Percentiles rank a stretch among this genome's conserved stretches.
Evolutionary conservation across 83 land plant genomes (phyloP).

Genomic region (Larix sibirica): DNA sequence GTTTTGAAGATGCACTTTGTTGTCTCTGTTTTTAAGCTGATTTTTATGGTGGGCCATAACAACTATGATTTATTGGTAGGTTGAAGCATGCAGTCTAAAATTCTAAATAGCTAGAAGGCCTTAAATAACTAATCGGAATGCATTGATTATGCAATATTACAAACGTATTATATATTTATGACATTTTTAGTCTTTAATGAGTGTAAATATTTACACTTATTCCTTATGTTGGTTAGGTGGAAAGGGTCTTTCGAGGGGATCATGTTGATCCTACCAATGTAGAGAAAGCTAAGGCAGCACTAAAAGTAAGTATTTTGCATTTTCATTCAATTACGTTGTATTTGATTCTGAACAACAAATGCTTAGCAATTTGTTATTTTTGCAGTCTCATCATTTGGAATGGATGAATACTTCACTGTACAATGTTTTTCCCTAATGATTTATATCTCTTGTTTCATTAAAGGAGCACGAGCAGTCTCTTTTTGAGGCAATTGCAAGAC

Average conservation of each 20-base stretch:
- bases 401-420: neutral
- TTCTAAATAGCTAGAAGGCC: too few species aligned
- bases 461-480: conserved; percentile 31
- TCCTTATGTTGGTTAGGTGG: conserved; percentile 22
- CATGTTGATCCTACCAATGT: conserved; percentile 17
- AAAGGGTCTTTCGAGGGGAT: conserved; percentile 17
- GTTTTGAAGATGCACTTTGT: too few species aligned
- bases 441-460: neutral
- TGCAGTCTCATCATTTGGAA: neutral
- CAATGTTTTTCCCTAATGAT: neutral
- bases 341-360: neutral
- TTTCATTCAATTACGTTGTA: neutral
- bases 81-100: too few species aligned
- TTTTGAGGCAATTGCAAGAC: conserved; percentile 25
- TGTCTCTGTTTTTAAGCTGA: too few species aligned
- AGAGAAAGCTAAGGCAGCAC: conserved; percentile 24
- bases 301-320: conserved; percentile 17
- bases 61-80: too few species aligned
- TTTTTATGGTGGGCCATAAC: too few species aligned
- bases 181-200: neutral
- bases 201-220: conserved; percentile 1
- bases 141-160: too few species aligned
- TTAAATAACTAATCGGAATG: too few species aligned
- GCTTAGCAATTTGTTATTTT: neutral
- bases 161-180: neutral